These are phyloP conservation scores for Sporothrix protearum DNA, from an alignment of 2,329 filamentous ascomycete genomes.

Conservation along the genomic window DNA sequence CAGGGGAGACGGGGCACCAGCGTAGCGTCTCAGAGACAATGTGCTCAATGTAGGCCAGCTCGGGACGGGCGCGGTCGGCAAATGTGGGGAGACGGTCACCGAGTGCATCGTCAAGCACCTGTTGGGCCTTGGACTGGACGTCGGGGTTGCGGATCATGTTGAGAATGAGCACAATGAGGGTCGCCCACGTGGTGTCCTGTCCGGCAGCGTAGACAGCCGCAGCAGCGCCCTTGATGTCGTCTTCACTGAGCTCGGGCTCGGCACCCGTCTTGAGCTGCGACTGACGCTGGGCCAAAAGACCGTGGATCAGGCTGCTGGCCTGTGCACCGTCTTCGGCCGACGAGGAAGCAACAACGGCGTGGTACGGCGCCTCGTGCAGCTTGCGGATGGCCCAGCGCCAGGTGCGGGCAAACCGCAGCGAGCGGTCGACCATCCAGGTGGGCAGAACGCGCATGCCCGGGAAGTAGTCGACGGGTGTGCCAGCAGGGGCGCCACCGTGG, in stretches of 20 bases:
- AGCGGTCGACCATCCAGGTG: conserved; percentile 21
- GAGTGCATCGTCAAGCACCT: conserved; percentile 42
- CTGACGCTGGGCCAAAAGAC: conserved; percentile 19
- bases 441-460: conserved; percentile 27
- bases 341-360: conserved; percentile 27
- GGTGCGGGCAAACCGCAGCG: conserved; percentile 23
- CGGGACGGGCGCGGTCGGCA: conserved; percentile 34
- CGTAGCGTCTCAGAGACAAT: conserved; percentile 46
- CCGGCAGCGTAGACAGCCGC: conserved; percentile 41
- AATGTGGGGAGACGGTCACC: conserved; percentile 41
- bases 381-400: conserved; percentile 25
- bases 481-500: conserved; percentile 26
- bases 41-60: conserved; percentile 43
- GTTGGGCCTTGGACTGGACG: conserved; percentile 42
- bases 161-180: conserved; percentile 43
- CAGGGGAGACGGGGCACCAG: conserved; percentile 42
- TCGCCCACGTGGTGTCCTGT: conserved; percentile 44
- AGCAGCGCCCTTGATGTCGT: conserved; percentile 36
- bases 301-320: conserved; percentile 11
- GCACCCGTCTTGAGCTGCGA: conserved; percentile 30
- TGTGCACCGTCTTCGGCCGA: background rate
- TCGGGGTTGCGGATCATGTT: conserved; percentile 46
- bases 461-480: conserved; percentile 28
- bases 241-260: conserved; percentile 32
- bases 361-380: conserved; percentile 32